Evolutionary conservation across 2,329 filamentous ascomycete species (phyloP).

Genomic region (Ophiocordyceps camponoti-rufipedis): DNA sequence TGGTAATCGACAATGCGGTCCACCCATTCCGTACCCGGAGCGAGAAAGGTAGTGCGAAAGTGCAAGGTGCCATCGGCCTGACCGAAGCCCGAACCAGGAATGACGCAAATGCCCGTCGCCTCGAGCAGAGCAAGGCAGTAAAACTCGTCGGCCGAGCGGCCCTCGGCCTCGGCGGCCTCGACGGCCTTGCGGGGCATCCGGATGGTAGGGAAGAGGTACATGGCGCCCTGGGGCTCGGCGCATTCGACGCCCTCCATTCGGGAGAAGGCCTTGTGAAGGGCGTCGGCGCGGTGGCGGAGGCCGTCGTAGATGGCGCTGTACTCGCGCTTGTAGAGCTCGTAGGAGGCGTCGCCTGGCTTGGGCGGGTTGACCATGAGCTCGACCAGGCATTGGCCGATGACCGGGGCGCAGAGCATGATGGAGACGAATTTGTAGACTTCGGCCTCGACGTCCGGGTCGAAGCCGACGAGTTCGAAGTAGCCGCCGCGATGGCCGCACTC

Average conservation of each 20-base stretch:
- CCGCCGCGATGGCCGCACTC: conserved; percentile 96
- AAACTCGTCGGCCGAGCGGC: conserved; percentile 71
- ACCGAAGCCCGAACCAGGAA: conserved; percentile 83
- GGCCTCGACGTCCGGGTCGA: conserved; percentile 67
- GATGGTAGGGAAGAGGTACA: conserved; percentile 98
- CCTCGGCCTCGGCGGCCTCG: conserved; percentile 56
- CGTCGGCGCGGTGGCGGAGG: conserved; percentile 60
- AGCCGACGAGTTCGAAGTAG: conserved; percentile 91
- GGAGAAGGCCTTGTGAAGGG: conserved; percentile 77
- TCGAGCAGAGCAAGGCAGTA: conserved; percentile 86
- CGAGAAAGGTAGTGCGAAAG: conserved; percentile 92
- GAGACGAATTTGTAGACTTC: conserved; percentile 98
- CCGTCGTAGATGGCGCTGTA: conserved; percentile 69
- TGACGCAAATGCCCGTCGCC: conserved; percentile 84
- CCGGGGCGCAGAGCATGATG: conserved; percentile 90
- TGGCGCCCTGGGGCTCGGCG: conserved; percentile 76
- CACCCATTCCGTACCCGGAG: conserved; percentile 91
- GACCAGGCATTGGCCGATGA: conserved; percentile 88
- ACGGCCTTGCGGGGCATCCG: conserved; percentile 57
- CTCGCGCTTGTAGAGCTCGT: conserved; percentile 68
- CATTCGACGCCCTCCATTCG: conserved; percentile 94
- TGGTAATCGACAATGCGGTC: conserved; percentile 80
- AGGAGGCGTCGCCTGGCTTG: conserved; percentile 62
- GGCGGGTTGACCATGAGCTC: conserved; percentile 98
- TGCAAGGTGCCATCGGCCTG: conserved; percentile 84